Conservation (phyloP, 2,329 filamentous ascomycete species). For the Venturia aucupariae region DNA sequence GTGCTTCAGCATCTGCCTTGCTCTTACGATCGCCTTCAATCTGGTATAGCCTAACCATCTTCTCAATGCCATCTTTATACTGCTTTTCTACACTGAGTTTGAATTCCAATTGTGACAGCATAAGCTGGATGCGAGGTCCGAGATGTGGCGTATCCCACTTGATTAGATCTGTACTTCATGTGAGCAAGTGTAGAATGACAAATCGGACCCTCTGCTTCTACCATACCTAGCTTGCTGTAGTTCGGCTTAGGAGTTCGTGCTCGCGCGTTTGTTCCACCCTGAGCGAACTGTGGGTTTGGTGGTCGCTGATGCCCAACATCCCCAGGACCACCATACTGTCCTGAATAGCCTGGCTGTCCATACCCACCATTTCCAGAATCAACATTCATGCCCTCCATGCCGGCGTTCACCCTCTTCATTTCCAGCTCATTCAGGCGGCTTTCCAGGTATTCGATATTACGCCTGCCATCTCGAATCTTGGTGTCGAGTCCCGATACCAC, state of each 20-base stretch:
- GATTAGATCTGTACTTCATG: constrained; percentile 64
- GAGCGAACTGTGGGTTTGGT: constrained; percentile 67
- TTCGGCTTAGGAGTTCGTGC: constrained; percentile 73
- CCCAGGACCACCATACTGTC: constrained; percentile 49
- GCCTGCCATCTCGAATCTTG: constrained; percentile 85
- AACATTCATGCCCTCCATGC: constrained; percentile 58
- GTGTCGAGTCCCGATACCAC: constrained; percentile 86
- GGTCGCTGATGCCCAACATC: constrained; percentile 47
- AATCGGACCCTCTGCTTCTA: constrained; percentile 7
- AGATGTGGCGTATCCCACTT: constrained; percentile 96
- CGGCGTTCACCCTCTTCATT: constrained; percentile 63
- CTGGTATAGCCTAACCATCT: constrained; percentile 96
- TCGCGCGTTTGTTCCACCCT: constrained; percentile 57
- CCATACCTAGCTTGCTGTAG: constrained; percentile 88
- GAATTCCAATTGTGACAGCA: constrained; percentile 97
- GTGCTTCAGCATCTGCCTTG: constrained; percentile 80
- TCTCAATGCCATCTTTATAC: constrained; percentile 97
- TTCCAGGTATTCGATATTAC: constrained; percentile 94
- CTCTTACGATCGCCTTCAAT: constrained; percentile 97
- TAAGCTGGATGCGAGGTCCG: constrained; percentile 94
- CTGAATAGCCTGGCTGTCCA: constrained; percentile 32
- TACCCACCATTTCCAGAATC: constrained; percentile 37
- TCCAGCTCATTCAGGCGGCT: constrained; percentile 83
- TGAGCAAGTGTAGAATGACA: not conserved
- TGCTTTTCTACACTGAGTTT: constrained; percentile 98